Evolutionary conservation across 495 filamentous ascomycete genomes (phyloP), one percentile per base, ranked within the genome.

Genomic region (Apodospora peruviana): DNA sequence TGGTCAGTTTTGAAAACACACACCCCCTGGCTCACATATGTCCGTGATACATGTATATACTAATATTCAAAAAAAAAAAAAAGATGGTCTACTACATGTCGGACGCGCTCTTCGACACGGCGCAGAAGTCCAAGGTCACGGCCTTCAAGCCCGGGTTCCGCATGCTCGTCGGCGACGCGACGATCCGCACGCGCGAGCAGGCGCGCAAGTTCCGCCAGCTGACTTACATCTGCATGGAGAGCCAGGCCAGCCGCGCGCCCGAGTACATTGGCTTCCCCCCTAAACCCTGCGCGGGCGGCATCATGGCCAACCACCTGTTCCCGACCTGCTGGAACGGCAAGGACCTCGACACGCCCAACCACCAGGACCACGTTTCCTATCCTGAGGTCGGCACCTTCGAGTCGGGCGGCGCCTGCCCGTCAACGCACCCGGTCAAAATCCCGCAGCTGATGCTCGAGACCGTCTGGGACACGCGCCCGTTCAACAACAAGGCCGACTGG

Each of bases 1-100:
- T 73, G 61, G 50, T 44, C 14, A 38, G 51, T 39, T 12, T 34
- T 23, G n/a, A 2, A 10, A 16, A 40, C 19, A 1, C 20, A 19
- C 34, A 4, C 10, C 19, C 12, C 34, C 7, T 7, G 12, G 10
- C 36, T 14, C 8, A 23, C 3, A 2, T 10, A 19, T 25, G 14
- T 14, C 17, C 11, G 11, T 7, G 37, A 1, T 3, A 8, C n/a
- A n/a, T n/a, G n/a, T n/a, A n/a, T n/a, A n/a, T n/a, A 7, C 10
- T 17, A 16, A 38, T 16, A 38, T 3, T 17, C 11, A 38, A 12
- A 12, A 4, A 38, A 1, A 0, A 21, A n/a, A 22, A 17, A 2
- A 24, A 60, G 66, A 64, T 72, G 11, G 71, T 77, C 29, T 77
- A 77, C 51, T 77, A 77, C 59, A 77, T 75, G 69, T 59, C 65